Conservation (phyloP, 2,329 filamentous ascomycete genomes). For the Cladosporium colombiae region DNA sequence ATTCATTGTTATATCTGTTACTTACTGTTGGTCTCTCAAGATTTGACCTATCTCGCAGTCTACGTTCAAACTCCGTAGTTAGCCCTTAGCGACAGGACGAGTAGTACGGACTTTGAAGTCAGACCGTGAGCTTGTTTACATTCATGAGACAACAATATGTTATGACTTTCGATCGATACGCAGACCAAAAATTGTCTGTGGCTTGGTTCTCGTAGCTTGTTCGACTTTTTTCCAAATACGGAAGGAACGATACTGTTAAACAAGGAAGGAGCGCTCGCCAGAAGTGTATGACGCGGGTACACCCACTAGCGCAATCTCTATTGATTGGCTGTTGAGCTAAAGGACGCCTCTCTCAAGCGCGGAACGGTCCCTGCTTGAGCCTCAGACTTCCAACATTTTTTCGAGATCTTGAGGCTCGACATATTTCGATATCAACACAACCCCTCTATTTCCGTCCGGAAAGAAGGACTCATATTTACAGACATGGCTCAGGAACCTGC, state of each 20-base stretch:
- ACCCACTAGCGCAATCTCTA: not conserved
- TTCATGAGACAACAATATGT: no score
- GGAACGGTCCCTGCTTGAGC: not conserved
- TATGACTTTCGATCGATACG: no score
- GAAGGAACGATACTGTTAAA: not conserved
- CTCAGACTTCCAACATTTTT: constrained; percentile 20
- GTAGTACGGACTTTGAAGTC: no score
- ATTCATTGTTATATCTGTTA: no score
- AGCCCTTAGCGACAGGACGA: no score
- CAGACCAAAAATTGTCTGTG: not conserved
- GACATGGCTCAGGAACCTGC: constrained; percentile 28
- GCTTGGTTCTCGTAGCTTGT: not conserved
- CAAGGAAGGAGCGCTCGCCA: not conserved
- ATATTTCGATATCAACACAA: not conserved
- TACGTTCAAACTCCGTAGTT: no score
- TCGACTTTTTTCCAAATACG: not conserved
- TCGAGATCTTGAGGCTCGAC: constrained; percentile 1
- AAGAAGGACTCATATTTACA: not conserved
- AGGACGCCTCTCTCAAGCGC: not conserved
- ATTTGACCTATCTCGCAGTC: no score
- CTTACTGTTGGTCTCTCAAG: not conserved
- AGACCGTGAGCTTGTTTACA: no score
- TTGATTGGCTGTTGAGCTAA: not conserved
- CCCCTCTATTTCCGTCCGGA: not conserved
- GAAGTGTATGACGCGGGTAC: not conserved